A percentile compares a stretch with the other conserved stretches of the same genome.
These are phyloP conservation scores for Smithsoniella earleae DNA, from an alignment of 163 green algal species.

Conservation along the genomic window DNA sequence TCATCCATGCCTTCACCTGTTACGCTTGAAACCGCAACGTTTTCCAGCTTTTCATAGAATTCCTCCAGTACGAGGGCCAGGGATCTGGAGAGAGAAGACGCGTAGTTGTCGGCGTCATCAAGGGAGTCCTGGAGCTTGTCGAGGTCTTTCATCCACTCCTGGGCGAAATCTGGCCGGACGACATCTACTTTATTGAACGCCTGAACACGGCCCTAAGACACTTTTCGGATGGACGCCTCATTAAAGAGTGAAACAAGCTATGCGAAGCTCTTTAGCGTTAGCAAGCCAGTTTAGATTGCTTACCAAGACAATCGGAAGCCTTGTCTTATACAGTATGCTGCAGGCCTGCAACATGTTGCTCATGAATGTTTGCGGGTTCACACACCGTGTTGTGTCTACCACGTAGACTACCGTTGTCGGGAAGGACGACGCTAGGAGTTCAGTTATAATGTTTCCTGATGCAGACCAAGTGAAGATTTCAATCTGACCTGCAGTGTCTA, in stretches of 20 bases:
- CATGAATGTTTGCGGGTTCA: conserved; percentile 83
- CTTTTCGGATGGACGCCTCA: too few relatives aligned
- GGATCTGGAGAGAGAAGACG: conserved; percentile 62
- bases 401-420: conserved; percentile 83
- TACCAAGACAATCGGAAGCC: conserved; percentile 88
- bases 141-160: conserved; percentile 89
- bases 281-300: too few relatives aligned
- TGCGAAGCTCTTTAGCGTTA: too few relatives aligned
- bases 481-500: conserved; percentile 95
- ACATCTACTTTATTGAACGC: conserved; percentile 94
- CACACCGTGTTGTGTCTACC: conserved; percentile 79
- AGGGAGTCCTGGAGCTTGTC: conserved; percentile 61
- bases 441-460: conserved; percentile 74
- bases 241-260: too few relatives aligned
- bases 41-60: conserved; percentile 80
- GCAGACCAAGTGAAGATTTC: conserved; percentile 98
- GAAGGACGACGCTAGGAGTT: conserved; percentile 77
- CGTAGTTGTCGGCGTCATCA: conserved; percentile 65
- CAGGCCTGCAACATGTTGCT: conserved; percentile 96
- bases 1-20: conserved; percentile 81
- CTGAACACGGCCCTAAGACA: conserved; percentile 34
- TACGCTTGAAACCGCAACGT: conserved; percentile 77
- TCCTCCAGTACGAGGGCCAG: conserved; percentile 65
- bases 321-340: conserved; percentile 93
- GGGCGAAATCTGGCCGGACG: conserved; percentile 64